These are phyloP conservation scores for Inosperma sp. DNA, from an alignment of 768 basidiomycete species.

Conservation along the genomic window DNA sequence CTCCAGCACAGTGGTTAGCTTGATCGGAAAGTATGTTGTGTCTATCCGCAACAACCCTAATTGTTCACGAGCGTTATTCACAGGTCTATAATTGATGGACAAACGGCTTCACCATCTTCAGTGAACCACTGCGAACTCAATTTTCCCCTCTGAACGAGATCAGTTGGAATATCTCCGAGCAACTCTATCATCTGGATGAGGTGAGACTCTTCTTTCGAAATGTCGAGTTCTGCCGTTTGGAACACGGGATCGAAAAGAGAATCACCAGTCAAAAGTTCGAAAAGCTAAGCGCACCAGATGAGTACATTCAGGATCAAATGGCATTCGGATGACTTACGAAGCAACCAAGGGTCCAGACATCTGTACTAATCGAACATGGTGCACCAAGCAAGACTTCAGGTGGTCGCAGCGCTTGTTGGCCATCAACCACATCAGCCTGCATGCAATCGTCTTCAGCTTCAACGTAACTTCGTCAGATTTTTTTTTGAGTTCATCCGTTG, in stretches of 20 bases:
- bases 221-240: slow-evolving; percentile 22
- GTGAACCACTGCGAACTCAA: slow-evolving; percentile 21
- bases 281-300: slow-evolving; percentile 14
- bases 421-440: not conserved
- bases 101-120: slow-evolving; percentile 16
- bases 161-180: slow-evolving; percentile 18
- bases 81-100: not conserved
- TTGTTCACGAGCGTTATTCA: not conserved
- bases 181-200: slow-evolving; percentile 28
- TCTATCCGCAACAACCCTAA: slow-evolving; percentile 20
- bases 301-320: not conserved
- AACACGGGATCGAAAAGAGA: slow-evolving; percentile 22
- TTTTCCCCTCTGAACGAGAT: slow-evolving; percentile 17
- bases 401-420: slow-evolving; percentile 11
- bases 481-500: not conserved
- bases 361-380: slow-evolving; percentile 11
- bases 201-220: slow-evolving; percentile 25
- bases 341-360: slow-evolving; percentile 26
- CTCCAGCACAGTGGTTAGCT: slow-evolving; percentile 17
- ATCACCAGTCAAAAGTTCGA: slow-evolving; percentile 22
- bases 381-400: slow-evolving; percentile 22
- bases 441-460: not conserved
- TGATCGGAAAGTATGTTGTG: slow-evolving; percentile 23
- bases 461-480: not conserved
- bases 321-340: slow-evolving; percentile 15